Evolutionary conservation across 768 basidiomycete genomes (phyloP), one percentile per base, ranked within the genome.

Genomic region (Tylopilus sp.): DNA sequence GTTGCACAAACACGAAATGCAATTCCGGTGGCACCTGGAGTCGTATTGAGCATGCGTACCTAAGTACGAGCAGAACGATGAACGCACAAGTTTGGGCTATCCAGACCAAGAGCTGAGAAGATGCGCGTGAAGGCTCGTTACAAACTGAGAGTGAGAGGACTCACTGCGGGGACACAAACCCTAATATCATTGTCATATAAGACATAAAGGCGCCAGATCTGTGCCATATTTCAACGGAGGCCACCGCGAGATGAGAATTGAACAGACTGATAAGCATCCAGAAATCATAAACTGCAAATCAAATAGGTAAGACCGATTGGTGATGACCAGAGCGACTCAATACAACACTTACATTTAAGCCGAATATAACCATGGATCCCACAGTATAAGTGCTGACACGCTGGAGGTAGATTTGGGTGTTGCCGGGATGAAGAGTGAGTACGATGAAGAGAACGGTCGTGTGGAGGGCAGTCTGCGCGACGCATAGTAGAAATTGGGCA

Each of bases 181-280:
- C 3, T 23, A 26, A 46, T 11, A 8, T 42, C 23, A 18, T 44
- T 38, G 31, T 54, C 57, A 36, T 56, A 66, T 36, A 64, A 23
- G 9, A 61, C 31, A 35, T 47, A 66, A 42, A 64, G 52, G 15
- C 61, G 65, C 61, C 61, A 66, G 4, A 64, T 55, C 63, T 60
- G 22, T 30, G 20, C 13, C 13, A 13, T 13, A 9, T 15, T 18
- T 50, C 1, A 50, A 40, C 35, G 13, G 6, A 11, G n/a, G 28
- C 30, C 8, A 10, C 22, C 41, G 0, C 3, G 17, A 28, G 26
- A 44, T 4, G 36, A 2, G n/a, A 38, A 8, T 7, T 11, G 40
- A 8, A 59, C 62, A 6, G 6, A 64, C 63, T 46, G 65, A 52
- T n/a, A 66, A 28, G 6, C 56, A 35, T 1, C 56, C 55, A 31